These are phyloP conservation scores for Crithidia fasciculata DNA, from an alignment of 208 protist genomes.

Conservation along the genomic window DNA sequence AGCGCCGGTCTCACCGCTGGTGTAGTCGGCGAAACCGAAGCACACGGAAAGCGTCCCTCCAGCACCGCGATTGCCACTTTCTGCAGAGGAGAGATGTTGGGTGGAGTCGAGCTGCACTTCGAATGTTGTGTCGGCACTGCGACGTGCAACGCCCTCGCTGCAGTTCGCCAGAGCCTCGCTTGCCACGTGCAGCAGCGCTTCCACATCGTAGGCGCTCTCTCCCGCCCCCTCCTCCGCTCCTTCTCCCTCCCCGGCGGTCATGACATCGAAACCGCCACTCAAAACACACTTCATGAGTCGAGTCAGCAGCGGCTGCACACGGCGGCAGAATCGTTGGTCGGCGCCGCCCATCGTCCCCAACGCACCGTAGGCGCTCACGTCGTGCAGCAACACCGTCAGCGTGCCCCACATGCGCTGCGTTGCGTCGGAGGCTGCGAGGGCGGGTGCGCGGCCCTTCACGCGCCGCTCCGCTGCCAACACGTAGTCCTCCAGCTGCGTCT, in stretches of 20 bases:
- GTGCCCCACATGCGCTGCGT: slow-evolving; percentile 9
- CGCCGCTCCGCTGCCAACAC: slow-evolving; percentile 30
- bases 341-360: slow-evolving; percentile 39
- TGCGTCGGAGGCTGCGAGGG: neutral
- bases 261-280: slow-evolving; percentile 18
- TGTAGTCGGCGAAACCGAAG: slow-evolving; percentile 71
- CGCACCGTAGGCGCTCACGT: slow-evolving; percentile 38
- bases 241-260: neutral
- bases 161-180: slow-evolving; percentile 51
- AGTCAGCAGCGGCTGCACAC: slow-evolving; percentile 41
- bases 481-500: slow-evolving; percentile 26
- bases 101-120: slow-evolving; percentile 17
- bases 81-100: too few species aligned
- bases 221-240: neutral
- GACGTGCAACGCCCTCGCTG: slow-evolving; percentile 39
- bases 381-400: slow-evolving; percentile 27
- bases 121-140: slow-evolving; percentile 42
- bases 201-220: slow-evolving; percentile 1
- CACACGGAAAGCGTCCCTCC: slow-evolving; percentile 9
- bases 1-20: slow-evolving; percentile 55
- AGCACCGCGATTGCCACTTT: too few species aligned
- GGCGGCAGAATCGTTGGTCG: slow-evolving; percentile 32
- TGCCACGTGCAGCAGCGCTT: slow-evolving; percentile 28
- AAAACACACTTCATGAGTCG: slow-evolving; percentile 38
- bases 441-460: neutral